Evolutionary conservation across 306 rosid genomes (phyloP).

Genomic region (Casuarina cunninghamiana): DNA sequence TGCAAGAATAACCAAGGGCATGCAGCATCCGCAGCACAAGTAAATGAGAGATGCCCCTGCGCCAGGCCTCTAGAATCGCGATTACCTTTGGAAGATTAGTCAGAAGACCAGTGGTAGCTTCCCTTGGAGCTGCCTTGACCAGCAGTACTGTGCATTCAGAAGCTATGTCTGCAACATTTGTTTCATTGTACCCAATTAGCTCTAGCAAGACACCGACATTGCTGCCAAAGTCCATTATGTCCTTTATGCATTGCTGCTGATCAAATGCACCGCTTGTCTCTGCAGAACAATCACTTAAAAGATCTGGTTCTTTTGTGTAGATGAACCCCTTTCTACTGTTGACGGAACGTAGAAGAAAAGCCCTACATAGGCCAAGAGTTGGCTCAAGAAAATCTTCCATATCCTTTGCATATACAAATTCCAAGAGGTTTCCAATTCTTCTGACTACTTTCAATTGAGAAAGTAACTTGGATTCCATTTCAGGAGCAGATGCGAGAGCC

Average conservation of each 20-base stretch:
- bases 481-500: slow-evolving; percentile 90
- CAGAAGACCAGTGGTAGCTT: slow-evolving; percentile 81
- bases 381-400: slow-evolving; percentile 97
- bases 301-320: slow-evolving; percentile 60
- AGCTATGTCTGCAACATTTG: slow-evolving; percentile 64
- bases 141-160: slow-evolving; percentile 80
- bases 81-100: slow-evolving; percentile 81
- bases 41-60: slow-evolving; percentile 49
- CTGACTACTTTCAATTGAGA: slow-evolving; percentile 89
- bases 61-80: slow-evolving; percentile 72
- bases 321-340: slow-evolving; percentile 55
- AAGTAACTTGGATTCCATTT: slow-evolving; percentile 91
- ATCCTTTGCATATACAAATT: slow-evolving; percentile 75
- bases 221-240: slow-evolving; percentile 81
- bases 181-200: slow-evolving; percentile 56
- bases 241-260: slow-evolving; percentile 78
- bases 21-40: slow-evolving; percentile 70
- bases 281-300: slow-evolving; percentile 52
- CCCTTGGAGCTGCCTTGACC: slow-evolving; percentile 91
- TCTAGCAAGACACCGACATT: slow-evolving; percentile 72
- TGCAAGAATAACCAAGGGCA: slow-evolving; percentile 81
- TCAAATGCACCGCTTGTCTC: slow-evolving; percentile 55
- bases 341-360: slow-evolving; percentile 81
- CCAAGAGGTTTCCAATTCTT: slow-evolving; percentile 84
- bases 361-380: slow-evolving; percentile 85